Conservation (phyloP, 2,329 filamentous ascomycete genomes). For the Exophiala viscosa region DNA sequence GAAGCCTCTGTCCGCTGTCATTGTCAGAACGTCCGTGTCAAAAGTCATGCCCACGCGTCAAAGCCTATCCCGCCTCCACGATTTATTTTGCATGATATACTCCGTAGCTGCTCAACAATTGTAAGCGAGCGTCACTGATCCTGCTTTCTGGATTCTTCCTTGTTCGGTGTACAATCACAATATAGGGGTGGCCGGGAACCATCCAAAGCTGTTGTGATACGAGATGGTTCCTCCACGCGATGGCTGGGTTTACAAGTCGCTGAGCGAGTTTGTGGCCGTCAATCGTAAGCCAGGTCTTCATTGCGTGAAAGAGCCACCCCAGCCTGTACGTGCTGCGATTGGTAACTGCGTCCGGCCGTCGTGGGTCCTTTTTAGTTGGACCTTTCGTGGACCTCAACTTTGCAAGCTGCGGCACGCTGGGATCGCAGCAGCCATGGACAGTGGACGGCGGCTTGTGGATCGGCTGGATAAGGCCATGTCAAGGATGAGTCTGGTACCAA, state of each 20-base stretch:
- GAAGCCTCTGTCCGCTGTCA: neutral
- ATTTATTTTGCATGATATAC: neutral
- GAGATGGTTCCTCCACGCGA: constrained; percentile 4
- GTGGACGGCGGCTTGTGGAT: constrained; percentile 7
- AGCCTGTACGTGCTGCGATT: constrained; percentile 18
- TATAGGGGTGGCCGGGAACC: neutral
- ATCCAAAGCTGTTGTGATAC: neutral
- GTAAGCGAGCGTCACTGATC: too few relatives aligned
- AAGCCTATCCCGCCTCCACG: constrained; percentile 2
- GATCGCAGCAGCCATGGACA: constrained; percentile 15
- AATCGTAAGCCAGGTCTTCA: constrained; percentile 2
- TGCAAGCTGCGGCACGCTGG: constrained; percentile 22
- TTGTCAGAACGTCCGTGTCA: neutral
- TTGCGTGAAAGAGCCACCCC: neutral
- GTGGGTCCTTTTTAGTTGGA: constrained; percentile 19
- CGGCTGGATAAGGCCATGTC: neutral
- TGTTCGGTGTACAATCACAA: too few relatives aligned
- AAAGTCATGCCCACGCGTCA: neutral
- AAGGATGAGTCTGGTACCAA: constrained; percentile 1
- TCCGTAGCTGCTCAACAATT: too few relatives aligned
- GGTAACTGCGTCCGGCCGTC: constrained; percentile 21
- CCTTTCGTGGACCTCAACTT: constrained; percentile 22
- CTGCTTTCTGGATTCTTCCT: too few relatives aligned
- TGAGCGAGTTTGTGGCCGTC: constrained; percentile 8
- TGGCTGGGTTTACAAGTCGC: constrained; percentile 5